Evolutionary conservation across 1,284 basidiomycete genomes (phyloP), one percentile per base, ranked within the genome.

Genomic region (Ceratobasidium sp.): DNA sequence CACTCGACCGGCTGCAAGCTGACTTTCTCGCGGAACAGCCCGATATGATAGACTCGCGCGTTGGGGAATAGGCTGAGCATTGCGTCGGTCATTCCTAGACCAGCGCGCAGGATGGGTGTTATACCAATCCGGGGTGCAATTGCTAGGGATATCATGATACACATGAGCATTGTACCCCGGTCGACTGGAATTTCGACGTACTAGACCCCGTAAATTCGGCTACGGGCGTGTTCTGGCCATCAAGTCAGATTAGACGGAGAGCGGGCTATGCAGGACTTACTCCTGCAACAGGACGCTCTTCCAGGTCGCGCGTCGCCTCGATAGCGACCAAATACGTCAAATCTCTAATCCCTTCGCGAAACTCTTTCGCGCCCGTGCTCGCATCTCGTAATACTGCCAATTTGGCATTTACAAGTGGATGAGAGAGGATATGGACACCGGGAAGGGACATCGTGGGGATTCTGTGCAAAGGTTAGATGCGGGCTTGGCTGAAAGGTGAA

Each of bases 1-100:
- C 92, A 96, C 88, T 98, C 96, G 46, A 98, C 95, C 3, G 96
- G 95, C 79, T 96, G 94, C 58, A 98, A 85, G 46, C 90, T 91
- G 19, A 92, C 88, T 81, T 96, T 97, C 83, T 98, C 96, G 71
- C 96, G 86, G 83, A 91, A 98, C 22, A 98, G 83, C 49, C 96
- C 96, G 58, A 98, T 88, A 80, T 98, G 95, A 77, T 96, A 94
- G 0, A 97, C 94, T 1, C 91, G 89, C 0, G 96, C 95, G 65
- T 86, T 92, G 82, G 94, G 95, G 81, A 95, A 94, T 53, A 95
- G 84, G 69, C 88, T 87, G 76, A 96, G 84, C 80, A 96, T 81
- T 76, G 93, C 89, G 78, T 98, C 95, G 0, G 92, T 89, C 93
- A 98, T 96, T n/a, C 95, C 95, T 74, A 96, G 84, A 24, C 96